These are phyloP conservation scores for Graphiopsis chlorocephala DNA, from an alignment of 2,329 filamentous ascomycete genomes.

Conservation along the genomic window DNA sequence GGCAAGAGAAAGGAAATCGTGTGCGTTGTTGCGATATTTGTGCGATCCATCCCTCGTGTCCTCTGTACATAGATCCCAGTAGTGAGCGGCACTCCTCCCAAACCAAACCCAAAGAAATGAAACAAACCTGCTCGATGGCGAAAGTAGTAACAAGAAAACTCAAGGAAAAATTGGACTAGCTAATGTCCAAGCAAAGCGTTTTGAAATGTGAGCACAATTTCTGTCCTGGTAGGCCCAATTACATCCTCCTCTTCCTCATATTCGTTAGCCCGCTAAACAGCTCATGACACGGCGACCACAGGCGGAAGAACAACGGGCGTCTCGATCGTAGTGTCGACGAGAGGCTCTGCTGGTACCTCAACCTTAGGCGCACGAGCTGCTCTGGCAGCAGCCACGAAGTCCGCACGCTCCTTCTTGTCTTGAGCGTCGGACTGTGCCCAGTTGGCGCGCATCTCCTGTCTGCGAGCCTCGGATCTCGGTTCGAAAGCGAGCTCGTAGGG, in stretches of 20 bases:
- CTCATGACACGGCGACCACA: background rate
- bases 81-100: background rate
- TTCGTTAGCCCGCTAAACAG: background rate
- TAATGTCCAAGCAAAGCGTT: background rate
- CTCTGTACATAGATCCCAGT: background rate
- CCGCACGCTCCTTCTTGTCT: constrained; percentile 36
- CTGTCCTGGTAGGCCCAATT: background rate
- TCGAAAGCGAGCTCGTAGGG: constrained; percentile 55
- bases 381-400: constrained; percentile 31
- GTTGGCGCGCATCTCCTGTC: constrained; percentile 38
- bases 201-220: background rate
- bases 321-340: background rate
- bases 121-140: constrained; percentile 1
- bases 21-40: background rate
- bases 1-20: background rate
- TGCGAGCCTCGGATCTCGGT: constrained; percentile 45
- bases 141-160: background rate
- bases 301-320: background rate
- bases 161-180: constrained; percentile 5
- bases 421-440: constrained; percentile 40
- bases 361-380: constrained; percentile 13
- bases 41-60: background rate
- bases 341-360: background rate
- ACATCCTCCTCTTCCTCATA: constrained; percentile 13
- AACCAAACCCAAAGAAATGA: background rate